Percentiles rank a stretch among this genome's conserved stretches.
Evolutionary conservation across 1,284 basidiomycete species (phyloP).

Genomic region (Sporisorium exsertum): DNA sequence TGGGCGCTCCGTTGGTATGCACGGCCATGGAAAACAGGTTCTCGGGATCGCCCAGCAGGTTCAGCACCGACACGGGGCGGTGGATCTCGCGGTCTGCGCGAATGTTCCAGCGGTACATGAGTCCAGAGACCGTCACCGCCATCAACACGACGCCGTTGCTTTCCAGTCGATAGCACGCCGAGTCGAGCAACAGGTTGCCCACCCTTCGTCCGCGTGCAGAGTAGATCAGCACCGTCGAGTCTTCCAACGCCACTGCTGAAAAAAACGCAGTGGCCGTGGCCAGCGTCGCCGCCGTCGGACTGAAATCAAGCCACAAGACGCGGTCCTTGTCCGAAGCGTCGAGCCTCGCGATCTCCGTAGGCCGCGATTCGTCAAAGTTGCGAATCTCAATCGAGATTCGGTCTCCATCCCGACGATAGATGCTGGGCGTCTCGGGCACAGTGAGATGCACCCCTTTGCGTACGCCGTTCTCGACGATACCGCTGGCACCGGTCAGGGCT

Average conservation of each 20-base stretch:
- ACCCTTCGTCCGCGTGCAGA: conserved; percentile 53
- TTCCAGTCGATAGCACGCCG: conserved; percentile 53
- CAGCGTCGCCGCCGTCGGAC: conserved; percentile 78
- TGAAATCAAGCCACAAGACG: conserved; percentile 87
- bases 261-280: conserved; percentile 78
- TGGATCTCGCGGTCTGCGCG: conserved; percentile 45
- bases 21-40: conserved; percentile 50
- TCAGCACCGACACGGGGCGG: conserved; percentile 50
- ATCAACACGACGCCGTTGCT: conserved; percentile 52
- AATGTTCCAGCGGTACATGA: conserved; percentile 63
- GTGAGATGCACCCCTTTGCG: conserved; percentile 32
- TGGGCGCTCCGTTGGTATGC: conserved; percentile 71
- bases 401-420: conserved; percentile 70
- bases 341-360: conserved; percentile 78
- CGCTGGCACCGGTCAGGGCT: conserved; percentile 22
- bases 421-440: conserved; percentile 47
- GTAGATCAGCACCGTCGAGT: conserved; percentile 60
- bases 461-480: conserved; percentile 44
- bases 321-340: conserved; percentile 72
- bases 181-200: conserved; percentile 52
- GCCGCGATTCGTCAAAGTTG: conserved; percentile 77
- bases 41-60: conserved; percentile 51
- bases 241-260: conserved; percentile 74
- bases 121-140: conserved; percentile 51
- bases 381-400: conserved; percentile 79